These are phyloP conservation scores for Simplicillium aogashimaense DNA, from an alignment of 2,329 filamentous ascomycete genomes.

Conservation along the genomic window DNA sequence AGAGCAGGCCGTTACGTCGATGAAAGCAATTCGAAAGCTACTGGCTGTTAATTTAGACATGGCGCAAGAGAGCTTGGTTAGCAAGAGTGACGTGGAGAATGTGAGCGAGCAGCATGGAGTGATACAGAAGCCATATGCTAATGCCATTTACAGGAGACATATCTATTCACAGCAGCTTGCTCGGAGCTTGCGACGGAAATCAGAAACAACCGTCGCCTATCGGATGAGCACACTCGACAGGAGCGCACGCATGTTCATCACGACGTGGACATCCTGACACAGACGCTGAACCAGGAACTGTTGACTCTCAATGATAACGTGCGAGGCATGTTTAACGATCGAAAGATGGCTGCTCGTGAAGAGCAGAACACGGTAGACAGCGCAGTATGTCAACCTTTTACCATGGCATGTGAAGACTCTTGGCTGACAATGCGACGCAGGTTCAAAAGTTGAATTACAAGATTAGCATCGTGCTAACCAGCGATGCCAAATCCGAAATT, in stretches of 20 bases:
- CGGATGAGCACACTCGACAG: constrained; percentile 72
- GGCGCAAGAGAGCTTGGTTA: constrained; percentile 71
- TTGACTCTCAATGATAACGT: constrained; percentile 76
- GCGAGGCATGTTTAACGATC: constrained; percentile 93
- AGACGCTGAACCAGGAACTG: constrained; percentile 77
- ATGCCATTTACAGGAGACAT: constrained; percentile 53
- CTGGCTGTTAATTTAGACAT: constrained; percentile 71
- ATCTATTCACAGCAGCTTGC: constrained; percentile 89
- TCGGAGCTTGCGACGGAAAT: constrained; percentile 86
- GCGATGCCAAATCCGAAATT: constrained; percentile 84
- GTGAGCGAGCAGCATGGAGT: constrained; percentile 13
- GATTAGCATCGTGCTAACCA: constrained; percentile 82
- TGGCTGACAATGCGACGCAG: constrained; percentile 22
- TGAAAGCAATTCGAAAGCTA: constrained; percentile 81
- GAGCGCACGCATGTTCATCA: constrained; percentile 83
- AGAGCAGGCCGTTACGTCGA: constrained; percentile 69
- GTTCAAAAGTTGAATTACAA: constrained; percentile 96
- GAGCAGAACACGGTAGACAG: constrained; percentile 81
- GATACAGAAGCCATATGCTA: constrained; percentile 4
- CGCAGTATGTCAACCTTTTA: constrained; percentile 40
- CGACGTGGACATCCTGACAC: constrained; percentile 85
- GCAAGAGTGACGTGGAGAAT: constrained; percentile 90
- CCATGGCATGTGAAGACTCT: not conserved
- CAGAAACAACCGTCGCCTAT: constrained; percentile 62
- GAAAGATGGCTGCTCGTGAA: constrained; percentile 83